Evolutionary conservation across 202 grass and related monocot species (phyloP).

Genomic region (Elaeis oleifera): DNA sequence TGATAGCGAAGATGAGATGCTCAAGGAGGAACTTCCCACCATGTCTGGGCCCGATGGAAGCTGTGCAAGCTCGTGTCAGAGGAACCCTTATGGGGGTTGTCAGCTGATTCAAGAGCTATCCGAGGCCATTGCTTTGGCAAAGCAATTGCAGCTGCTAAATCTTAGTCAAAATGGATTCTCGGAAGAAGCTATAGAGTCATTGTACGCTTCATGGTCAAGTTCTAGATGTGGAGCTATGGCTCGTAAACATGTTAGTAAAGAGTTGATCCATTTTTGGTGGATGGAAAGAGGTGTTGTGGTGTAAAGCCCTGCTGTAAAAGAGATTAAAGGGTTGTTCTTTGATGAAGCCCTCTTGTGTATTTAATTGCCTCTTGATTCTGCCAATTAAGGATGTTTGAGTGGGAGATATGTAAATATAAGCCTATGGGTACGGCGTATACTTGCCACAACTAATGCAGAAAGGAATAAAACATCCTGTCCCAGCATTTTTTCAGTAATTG

Average conservation of each 20-base stretch:
- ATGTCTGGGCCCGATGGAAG: constrained; percentile 36
- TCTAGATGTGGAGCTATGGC: constrained; percentile 32
- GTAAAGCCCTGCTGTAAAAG: constrained; percentile 77
- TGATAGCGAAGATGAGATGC: constrained; percentile 82
- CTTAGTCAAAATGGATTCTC: constrained; percentile 62
- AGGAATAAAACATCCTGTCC: too few species aligned
- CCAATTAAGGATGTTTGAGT: too few species aligned
- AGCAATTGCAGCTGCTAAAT: constrained; percentile 63
- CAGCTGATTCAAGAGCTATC: constrained; percentile 48
- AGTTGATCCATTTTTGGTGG: constrained; percentile 60
- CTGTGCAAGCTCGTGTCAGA: constrained; percentile 50
- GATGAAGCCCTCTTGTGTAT: too few species aligned
- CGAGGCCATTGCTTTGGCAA: constrained; percentile 38
- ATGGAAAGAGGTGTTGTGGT: constrained; percentile 51
- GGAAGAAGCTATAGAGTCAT: constrained; percentile 37
- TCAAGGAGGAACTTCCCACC: constrained; percentile 12
- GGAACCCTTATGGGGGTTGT: constrained; percentile 22
- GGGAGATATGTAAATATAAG: too few species aligned
- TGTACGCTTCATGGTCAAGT: constrained; percentile 64
- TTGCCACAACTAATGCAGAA: too few species aligned
- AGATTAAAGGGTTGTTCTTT: constrained; percentile 16
- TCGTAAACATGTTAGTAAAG: constrained; percentile 50
- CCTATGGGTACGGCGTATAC: too few species aligned
- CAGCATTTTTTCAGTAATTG: too few species aligned
- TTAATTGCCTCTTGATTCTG: too few species aligned